A percentile compares a stretch with the other conserved stretches of the same genome.
phyloP scores from a whole-genome alignment of 805 yeast genomes.

The Alloascoidea hylecoeti region DNA sequence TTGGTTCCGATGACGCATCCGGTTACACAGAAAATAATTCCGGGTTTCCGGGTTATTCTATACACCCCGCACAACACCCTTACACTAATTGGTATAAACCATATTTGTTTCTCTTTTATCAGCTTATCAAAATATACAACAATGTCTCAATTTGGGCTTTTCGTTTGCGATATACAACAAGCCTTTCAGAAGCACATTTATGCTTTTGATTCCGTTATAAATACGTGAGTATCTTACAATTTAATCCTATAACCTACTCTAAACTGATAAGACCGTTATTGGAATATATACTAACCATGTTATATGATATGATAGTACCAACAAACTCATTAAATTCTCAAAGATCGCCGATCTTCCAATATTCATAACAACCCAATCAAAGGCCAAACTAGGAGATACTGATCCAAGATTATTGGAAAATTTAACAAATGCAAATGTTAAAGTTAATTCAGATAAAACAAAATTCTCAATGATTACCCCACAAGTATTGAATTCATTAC shows the following conservation, averaged over 20 bases:
- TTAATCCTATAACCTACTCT: not conserved
- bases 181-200: not conserved
- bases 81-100: no score
- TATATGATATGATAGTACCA: no score
- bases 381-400: slow-evolving; percentile 9
- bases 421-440: slow-evolving; percentile 6
- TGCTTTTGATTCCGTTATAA: slow-evolving; percentile 1
- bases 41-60: no score
- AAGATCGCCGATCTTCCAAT: slow-evolving; percentile 8
- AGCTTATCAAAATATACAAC: no score
- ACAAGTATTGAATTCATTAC: slow-evolving; percentile 6
- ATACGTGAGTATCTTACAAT: not conserved
- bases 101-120: no score
- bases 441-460: slow-evolving; percentile 9
- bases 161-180: slow-evolving; percentile 1
- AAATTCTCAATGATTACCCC: slow-evolving; percentile 10
- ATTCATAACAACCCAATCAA: slow-evolving; percentile 9
- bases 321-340: slow-evolving; percentile 6
- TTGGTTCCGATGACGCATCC: no score
- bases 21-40: no score
- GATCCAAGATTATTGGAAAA: slow-evolving; percentile 5
- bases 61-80: no score
- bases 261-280: not conserved
- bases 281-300: not conserved
- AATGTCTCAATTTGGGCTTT: not conserved